Conservation (phyloP, 306 rosid species). For the Prinsepia uniflora region DNA sequence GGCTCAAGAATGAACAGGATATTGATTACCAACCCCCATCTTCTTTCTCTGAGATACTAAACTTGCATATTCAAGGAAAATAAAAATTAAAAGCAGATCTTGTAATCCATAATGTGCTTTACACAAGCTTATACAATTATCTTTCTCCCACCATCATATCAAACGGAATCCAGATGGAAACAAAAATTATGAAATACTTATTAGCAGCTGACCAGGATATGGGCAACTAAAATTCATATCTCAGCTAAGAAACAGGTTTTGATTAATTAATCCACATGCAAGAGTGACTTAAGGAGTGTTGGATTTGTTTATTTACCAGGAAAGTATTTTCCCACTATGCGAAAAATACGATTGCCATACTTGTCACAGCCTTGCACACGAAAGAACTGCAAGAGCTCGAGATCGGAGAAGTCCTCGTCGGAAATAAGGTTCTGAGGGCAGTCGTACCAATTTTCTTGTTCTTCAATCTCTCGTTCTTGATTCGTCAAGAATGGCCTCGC, state of each 20-base stretch:
- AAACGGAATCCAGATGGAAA: not conserved
- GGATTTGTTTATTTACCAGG: slow-evolving; percentile 55
- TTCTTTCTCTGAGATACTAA: not conserved
- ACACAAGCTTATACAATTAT: not conserved
- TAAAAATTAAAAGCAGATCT: not conserved
- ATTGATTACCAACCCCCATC: not conserved
- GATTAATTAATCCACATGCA: not conserved
- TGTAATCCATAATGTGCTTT: not conserved
- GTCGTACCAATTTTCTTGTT: slow-evolving; percentile 72
- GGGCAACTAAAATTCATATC: not conserved
- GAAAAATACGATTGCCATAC: slow-evolving; percentile 52
- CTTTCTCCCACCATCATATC: not conserved
- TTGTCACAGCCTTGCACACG: slow-evolving; percentile 68
- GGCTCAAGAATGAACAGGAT: not conserved
- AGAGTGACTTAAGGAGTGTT: not conserved
- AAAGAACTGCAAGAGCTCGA: slow-evolving; percentile 66
- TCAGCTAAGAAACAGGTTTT: not conserved
- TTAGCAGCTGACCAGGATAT: not conserved
- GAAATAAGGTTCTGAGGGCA: slow-evolving; percentile 64
- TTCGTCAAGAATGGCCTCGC: slow-evolving; percentile 65
- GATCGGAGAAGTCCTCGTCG: slow-evolving; percentile 95
- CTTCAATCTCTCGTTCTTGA: slow-evolving; percentile 24
- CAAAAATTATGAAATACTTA: not conserved
- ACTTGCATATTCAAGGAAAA: not conserved
- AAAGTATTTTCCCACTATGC: slow-evolving; percentile 76